Evolutionary conservation across 2,329 filamentous ascomycete species (phyloP).

Genomic region (Nigrospora oryzae): DNA sequence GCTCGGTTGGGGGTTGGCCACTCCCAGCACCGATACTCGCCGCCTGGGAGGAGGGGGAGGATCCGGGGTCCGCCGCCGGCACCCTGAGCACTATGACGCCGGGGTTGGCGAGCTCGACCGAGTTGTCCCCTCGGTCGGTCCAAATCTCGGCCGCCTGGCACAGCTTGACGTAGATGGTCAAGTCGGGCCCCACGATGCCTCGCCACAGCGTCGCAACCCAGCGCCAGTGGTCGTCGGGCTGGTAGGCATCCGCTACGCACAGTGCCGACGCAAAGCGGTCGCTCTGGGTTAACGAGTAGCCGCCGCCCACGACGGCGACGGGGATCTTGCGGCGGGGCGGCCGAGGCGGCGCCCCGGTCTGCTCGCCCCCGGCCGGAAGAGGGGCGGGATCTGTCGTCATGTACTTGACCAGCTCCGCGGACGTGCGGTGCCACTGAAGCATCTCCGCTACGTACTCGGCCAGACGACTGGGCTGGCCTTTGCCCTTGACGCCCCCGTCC

Average conservation of each 20-base stretch:
- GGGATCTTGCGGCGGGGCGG: conserved; percentile 37
- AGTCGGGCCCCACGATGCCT: conserved; percentile 72
- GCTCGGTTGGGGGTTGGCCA: background rate
- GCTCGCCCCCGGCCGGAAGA: background rate
- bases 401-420: conserved; percentile 56
- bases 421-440: conserved; percentile 67
- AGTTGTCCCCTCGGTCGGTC: conserved; percentile 19
- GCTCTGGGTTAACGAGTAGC: conserved; percentile 72
- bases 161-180: conserved; percentile 59
- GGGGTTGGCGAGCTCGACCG: conserved; percentile 50
- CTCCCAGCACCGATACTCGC: background rate
- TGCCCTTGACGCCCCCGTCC: conserved; percentile 5
- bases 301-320: conserved; percentile 65
- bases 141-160: conserved; percentile 6
- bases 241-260: conserved; percentile 69
- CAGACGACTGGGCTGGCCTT: conserved; percentile 31
- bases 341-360: background rate
- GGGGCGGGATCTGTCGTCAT: conserved; percentile 24
- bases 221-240: conserved; percentile 87
- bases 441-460: conserved; percentile 60
- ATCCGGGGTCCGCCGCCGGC: background rate
- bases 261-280: conserved; percentile 67
- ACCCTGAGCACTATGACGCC: conserved; percentile 48
- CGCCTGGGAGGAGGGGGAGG: background rate
- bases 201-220: conserved; percentile 96